Conservation (phyloP, 148 eudicot species). For the Persicaria tinctoria region DNA sequence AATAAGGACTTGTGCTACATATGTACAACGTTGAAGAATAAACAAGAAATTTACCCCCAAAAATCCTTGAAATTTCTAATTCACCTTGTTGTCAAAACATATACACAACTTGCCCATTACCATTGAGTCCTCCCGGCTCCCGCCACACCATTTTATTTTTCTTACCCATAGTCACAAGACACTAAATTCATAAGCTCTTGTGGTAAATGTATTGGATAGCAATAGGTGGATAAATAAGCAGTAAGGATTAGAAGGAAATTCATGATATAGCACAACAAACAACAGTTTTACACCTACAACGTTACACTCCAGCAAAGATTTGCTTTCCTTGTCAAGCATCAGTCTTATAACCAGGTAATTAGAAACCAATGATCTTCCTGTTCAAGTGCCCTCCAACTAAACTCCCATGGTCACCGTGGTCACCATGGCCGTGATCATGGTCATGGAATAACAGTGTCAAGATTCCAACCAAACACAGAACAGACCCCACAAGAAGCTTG, state of each 20-base stretch:
- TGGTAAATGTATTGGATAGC: neutral
- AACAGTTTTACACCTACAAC: conserved; percentile 10
- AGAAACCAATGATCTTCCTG: conserved; percentile 54
- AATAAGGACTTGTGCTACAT: too few species aligned
- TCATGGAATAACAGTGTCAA: conserved; percentile 80
- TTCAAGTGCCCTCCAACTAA: conserved; percentile 34
- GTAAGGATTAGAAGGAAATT: neutral
- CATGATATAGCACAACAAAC: conserved; percentile 9
- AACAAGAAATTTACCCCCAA: too few species aligned
- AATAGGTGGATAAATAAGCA: neutral
- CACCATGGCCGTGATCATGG: conserved; percentile 62
- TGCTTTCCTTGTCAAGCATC: neutral
- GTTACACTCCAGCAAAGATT: conserved; percentile 8
- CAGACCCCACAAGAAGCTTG: conserved; percentile 96
- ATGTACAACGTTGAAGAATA: too few species aligned
- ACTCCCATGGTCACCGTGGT: conserved; percentile 23
- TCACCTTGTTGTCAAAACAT: too few species aligned
- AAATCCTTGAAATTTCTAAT: too few species aligned
- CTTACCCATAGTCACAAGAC: too few species aligned
- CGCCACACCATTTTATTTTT: too few species aligned
- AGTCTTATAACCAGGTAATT: neutral
- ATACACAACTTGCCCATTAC: too few species aligned
- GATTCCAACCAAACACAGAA: conserved; percentile 79
- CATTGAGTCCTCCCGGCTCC: too few species aligned
- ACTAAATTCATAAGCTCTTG: too few species aligned